Conservation (phyloP, 2,329 filamentous ascomycete species). For the Coleophoma crateriformis region DNA sequence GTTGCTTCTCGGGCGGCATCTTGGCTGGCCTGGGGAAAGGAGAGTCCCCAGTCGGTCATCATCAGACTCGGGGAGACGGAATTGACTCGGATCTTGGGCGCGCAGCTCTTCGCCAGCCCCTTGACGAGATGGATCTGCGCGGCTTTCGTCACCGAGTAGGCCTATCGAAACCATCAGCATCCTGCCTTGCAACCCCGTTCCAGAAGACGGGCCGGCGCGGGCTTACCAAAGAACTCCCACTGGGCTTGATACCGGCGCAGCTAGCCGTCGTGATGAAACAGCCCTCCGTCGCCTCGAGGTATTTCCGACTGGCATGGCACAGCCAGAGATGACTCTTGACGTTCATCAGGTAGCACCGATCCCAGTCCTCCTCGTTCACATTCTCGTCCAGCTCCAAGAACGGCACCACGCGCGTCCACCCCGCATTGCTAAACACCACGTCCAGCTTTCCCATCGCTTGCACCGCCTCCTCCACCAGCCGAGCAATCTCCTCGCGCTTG, state of each 20-base stretch:
- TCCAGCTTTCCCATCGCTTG: slow-evolving; percentile 65
- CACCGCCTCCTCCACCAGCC: slow-evolving; percentile 53
- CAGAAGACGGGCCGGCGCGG: background rate
- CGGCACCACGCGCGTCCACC: slow-evolving; percentile 43
- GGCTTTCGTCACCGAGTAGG: slow-evolving; percentile 74
- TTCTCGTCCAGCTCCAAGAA: slow-evolving; percentile 45
- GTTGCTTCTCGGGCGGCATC: background rate
- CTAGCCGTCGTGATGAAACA: slow-evolving; percentile 60
- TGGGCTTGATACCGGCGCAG: slow-evolving; percentile 57
- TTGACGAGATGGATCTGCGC: slow-evolving; percentile 59
- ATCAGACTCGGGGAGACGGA: slow-evolving; percentile 49
- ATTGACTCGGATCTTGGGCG: slow-evolving; percentile 53
- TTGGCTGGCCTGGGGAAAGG: slow-evolving; percentile 1
- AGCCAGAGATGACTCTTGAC: slow-evolving; percentile 58
- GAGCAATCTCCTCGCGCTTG: slow-evolving; percentile 49
- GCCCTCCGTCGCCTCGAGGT: slow-evolving; percentile 52
- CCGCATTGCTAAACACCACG: slow-evolving; percentile 71
- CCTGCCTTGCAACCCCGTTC: background rate
- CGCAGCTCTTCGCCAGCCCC: slow-evolving; percentile 44
- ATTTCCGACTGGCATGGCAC: slow-evolving; percentile 45
- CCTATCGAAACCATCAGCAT: slow-evolving; percentile 29
- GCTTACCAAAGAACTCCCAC: slow-evolving; percentile 52
- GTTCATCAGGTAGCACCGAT: slow-evolving; percentile 53
- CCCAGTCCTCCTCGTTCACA: slow-evolving; percentile 53
- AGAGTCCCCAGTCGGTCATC: slow-evolving; percentile 55